Percentiles rank a stretch among this genome's conserved stretches.
phyloP scores from a whole-genome alignment of 805 yeast species.

The Clavispora carvajalis region DNA sequence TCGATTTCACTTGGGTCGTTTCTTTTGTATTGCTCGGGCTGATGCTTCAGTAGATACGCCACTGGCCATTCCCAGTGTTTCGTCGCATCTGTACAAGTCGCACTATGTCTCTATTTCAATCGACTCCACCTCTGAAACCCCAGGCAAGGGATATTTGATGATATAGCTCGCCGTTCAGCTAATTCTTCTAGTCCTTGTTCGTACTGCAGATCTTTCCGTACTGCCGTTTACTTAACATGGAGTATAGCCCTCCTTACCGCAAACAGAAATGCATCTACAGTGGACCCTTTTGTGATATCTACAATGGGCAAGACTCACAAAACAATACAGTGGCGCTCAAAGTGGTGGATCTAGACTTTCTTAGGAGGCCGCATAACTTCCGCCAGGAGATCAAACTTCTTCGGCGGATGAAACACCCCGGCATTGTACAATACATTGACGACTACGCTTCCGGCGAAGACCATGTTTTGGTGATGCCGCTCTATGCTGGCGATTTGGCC shows the following conservation, averaged over 20 bases:
- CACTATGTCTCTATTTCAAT: too few relatives aligned
- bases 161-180: too few relatives aligned
- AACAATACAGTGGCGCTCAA: conserved; percentile 25
- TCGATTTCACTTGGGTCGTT: too few relatives aligned
- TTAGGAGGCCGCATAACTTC: conserved; percentile 32
- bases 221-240: too few relatives aligned
- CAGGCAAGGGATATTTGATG: too few relatives aligned
- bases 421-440: conserved; percentile 15
- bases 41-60: too few relatives aligned
- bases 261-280: conserved; percentile 21
- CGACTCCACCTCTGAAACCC: too few relatives aligned
- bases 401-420: conserved; percentile 13
- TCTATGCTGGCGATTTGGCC: conserved; percentile 23
- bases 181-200: too few relatives aligned
- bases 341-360: conserved; percentile 33
- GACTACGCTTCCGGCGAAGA: conserved; percentile 26
- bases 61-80: too few relatives aligned
- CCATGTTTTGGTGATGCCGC: conserved; percentile 27
- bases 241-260: conserved; percentile 9
- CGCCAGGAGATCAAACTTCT: conserved; percentile 27
- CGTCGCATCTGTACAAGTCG: too few relatives aligned
- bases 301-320: conserved; percentile 17
- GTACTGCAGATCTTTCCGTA: too few relatives aligned
- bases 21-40: too few relatives aligned
- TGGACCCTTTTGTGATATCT: conserved; percentile 33